phyloP scores from a whole-genome alignment of 345 rosid species.

The Arabidopsis suecica region DNA sequence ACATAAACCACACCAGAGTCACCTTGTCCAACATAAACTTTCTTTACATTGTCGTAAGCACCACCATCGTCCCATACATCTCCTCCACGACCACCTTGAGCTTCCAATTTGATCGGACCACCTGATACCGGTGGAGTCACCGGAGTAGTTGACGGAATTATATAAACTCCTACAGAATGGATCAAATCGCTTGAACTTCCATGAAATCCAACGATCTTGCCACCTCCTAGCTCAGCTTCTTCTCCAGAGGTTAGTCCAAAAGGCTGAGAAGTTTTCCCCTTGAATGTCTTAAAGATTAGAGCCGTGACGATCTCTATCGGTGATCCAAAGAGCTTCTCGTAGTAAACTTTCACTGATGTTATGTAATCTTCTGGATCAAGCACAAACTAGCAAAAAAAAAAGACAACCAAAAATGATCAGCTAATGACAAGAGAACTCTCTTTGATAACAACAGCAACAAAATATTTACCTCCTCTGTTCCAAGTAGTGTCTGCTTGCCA shows the following conservation, averaged over 20 bases:
- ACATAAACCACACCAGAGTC: slow-evolving; percentile 45
- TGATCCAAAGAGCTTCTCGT: slow-evolving; percentile 35
- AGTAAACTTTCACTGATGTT: slow-evolving; percentile 35
- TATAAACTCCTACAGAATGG: slow-evolving; percentile 42
- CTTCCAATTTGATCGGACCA: slow-evolving; percentile 41
- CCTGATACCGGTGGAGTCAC: slow-evolving; percentile 26
- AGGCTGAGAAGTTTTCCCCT: slow-evolving; percentile 38
- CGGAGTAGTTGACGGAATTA: slow-evolving; percentile 27
- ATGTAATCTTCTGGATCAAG: slow-evolving; percentile 42
- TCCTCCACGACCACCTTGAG: slow-evolving; percentile 47
- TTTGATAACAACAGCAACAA: background rate
- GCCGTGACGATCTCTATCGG: slow-evolving; percentile 27
- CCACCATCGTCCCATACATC: slow-evolving; percentile 47
- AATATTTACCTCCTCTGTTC: slow-evolving; percentile 30
- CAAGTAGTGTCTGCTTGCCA: slow-evolving; percentile 40
- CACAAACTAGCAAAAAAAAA: slow-evolving; percentile 28
- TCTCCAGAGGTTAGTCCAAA: slow-evolving; percentile 33
- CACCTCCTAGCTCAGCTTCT: slow-evolving; percentile 37
- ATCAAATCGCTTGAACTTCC: slow-evolving; percentile 37
- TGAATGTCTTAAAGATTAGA: slow-evolving; percentile 36
- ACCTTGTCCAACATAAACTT: slow-evolving; percentile 47
- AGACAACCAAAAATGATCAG: background rate
- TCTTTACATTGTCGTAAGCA: slow-evolving; percentile 40
- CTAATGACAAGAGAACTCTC: background rate
- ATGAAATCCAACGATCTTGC: slow-evolving; percentile 45